Evolutionary conservation across 1,139 yeast genomes (phyloP), one percentile per base, ranked within the genome.

Genomic region (Debaryomyces coudertii): DNA sequence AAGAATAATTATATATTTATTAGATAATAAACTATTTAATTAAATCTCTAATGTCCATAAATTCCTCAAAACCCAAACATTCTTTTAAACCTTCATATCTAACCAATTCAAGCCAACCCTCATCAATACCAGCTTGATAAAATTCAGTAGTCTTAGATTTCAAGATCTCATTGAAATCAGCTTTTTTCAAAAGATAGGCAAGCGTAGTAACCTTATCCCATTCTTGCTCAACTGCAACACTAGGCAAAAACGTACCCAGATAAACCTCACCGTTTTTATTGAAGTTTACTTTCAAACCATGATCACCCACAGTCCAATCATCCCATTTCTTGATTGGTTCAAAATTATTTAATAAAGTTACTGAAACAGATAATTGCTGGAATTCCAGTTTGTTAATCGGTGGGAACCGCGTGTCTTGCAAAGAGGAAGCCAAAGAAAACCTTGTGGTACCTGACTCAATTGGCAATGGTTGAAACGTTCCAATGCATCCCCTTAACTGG

Each of bases 161-260:
- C 7, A 54, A 44, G 1, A 67, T 54, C 3, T 47, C 47, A 2
- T 53, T 47, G 44, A 58, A 67, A 36, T 63, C 95, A 0, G 96
- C 90, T 61, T 93, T 93, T 31, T 74, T 69, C 4, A 93, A 79
- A 39, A 95, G 73, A 54, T 88, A 78, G 52, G 72, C 73, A 47
- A 92, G 68, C 0, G 99, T 92, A 14, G 87, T 83, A 14, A 69
- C 66, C 58, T 87, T 77, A 54, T 77, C 80, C 97, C 98, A 92
- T 3, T 79, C 82, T 56, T 92, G 96, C 53, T 92, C 98, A n/a
- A 69, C 76, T 12, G 97, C 95, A 1, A 95, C 98, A 39, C 83
- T 87, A 0, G 99, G 99, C 40, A 95, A 66, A 55, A 90, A 93
- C 0, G 99, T 93, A 0, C 97, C 90, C 43, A 85, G 79, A 49